Evolutionary conservation across 2,329 filamentous ascomycete species (phyloP).

Genomic region (Tolypocladium ophioglossoides): DNA sequence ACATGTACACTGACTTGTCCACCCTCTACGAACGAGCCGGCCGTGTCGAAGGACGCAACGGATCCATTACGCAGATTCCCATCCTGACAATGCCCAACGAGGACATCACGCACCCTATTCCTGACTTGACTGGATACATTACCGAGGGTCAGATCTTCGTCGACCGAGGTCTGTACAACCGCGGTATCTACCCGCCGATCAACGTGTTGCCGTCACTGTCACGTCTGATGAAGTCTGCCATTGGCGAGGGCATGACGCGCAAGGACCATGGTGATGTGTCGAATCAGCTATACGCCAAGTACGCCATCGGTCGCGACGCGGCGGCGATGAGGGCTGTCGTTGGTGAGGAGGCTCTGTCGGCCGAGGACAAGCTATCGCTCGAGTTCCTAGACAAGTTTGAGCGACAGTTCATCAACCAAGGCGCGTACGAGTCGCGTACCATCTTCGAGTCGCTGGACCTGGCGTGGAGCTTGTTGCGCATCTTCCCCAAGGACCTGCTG

Average conservation of each 20-base stretch:
- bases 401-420: constrained; percentile 85
- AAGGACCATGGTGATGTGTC: constrained; percentile 97
- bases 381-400: constrained; percentile 99
- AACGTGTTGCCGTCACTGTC: constrained; percentile 97
- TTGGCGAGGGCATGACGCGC: constrained; percentile 92
- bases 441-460: constrained; percentile 93
- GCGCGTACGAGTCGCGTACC: constrained; percentile 79
- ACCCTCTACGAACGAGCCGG: constrained; percentile 99
- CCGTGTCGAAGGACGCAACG: constrained; percentile 92
- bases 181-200: constrained; percentile 96
- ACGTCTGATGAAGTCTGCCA: constrained; percentile 99
- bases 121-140: constrained; percentile 97
- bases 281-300: constrained; percentile 99
- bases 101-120: constrained; percentile 98
- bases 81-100: constrained; percentile 99
- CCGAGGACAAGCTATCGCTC: constrained; percentile 93
- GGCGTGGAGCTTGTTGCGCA: constrained; percentile 90
- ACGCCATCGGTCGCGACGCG: constrained; percentile 96
- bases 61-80: constrained; percentile 97
- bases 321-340: constrained; percentile 99
- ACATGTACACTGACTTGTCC: constrained; percentile 99
- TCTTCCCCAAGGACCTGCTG: constrained; percentile 95
- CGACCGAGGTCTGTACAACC: constrained; percentile 88
- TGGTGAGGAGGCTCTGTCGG: constrained; percentile 89
- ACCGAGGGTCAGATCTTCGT: constrained; percentile 98